Evolutionary conservation across 2,329 filamentous ascomycete genomes (phyloP).

Genomic region (Didymella lethalis): DNA sequence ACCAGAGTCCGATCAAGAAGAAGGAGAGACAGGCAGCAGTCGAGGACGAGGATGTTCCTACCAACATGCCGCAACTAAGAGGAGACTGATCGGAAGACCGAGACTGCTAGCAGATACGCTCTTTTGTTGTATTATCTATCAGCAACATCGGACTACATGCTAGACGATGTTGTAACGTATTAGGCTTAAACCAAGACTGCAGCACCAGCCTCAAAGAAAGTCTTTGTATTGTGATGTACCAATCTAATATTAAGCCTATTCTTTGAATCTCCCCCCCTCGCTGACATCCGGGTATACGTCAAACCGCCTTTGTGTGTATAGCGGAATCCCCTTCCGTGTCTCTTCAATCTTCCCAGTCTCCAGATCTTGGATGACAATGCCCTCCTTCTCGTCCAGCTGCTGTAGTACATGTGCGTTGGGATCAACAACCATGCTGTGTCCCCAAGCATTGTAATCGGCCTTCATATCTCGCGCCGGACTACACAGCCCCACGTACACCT

Average conservation of each 20-base stretch:
- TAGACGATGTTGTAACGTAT: not conserved
- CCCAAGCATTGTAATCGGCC: conserved; percentile 87
- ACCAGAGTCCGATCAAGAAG: conserved; percentile 35
- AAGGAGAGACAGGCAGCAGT: conserved; percentile 27
- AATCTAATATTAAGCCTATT: conserved; percentile 24
- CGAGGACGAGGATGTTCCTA: conserved; percentile 4
- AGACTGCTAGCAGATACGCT: not conserved
- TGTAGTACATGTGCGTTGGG: conserved; percentile 84
- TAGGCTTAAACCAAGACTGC: too few relatives aligned
- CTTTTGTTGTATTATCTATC: not conserved
- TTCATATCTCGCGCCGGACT: conserved; percentile 82
- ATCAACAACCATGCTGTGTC: conserved; percentile 87
- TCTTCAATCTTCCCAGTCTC: conserved; percentile 53
- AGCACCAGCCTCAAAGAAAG: not conserved
- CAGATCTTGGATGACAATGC: conserved; percentile 71
- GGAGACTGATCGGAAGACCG: conserved; percentile 16
- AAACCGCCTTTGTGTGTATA: conserved; percentile 85
- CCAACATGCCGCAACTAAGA: conserved; percentile 18
- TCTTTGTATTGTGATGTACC: not conserved
- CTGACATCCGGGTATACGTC: conserved; percentile 95
- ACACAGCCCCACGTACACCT: conserved; percentile 92
- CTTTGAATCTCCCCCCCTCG: conserved; percentile 60
- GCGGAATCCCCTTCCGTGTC: conserved; percentile 74
- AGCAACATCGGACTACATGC: not conserved
- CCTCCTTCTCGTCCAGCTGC: conserved; percentile 80